Evolutionary conservation across 768 basidiomycete genomes (phyloP), one percentile per base, ranked within the genome.

Genomic region (Pholiota conissans): DNA sequence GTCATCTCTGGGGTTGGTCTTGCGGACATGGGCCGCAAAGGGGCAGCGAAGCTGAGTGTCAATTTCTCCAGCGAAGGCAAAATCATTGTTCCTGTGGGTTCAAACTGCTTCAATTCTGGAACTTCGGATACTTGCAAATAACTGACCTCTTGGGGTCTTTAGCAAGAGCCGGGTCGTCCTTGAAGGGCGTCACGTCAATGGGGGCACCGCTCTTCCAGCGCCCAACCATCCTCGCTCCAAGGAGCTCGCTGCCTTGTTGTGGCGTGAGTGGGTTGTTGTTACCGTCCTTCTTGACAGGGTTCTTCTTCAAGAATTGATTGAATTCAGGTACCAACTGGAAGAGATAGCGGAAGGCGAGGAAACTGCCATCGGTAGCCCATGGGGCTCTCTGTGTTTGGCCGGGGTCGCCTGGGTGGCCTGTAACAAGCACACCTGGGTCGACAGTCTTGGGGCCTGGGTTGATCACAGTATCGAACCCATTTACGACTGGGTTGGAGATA

Each of bases 131-230:
- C 27, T 28, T 29, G 27, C 7, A 11, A 22, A 14, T 18, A 11
- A 11, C 55, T 52, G 51, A 73, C 76, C 72, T 69, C 29, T 72
- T 56, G 6, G 71, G 64, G 62, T 80, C 72, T 0, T 57, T 49
- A 6, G 67, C 74, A 50, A 75, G 70, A 5, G 30, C 61, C 6
- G 65, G 71, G 53, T 81, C 74, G 54, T 81, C 80, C 32, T 71
- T 60, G 63, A 74, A 72, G 2, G 79, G 80, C 1, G 73, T 56
- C 1, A 76, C 53, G 47, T 78, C 79, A 45, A 82, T 68, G 9
- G 81, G 81, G 3, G 80, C 74, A 49, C 79, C 79, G 54, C 78
- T 80, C 74, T 79, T 81, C 81, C 80, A 83, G 18, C 82, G 71
- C 13, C 82, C 82, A 26, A 82, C 69, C 53, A 84, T 66, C 49